Evolutionary conservation across 2,329 filamentous ascomycete species (phyloP), one percentile per base, ranked within the genome.

Genomic region (Aureobasidium musti): DNA sequence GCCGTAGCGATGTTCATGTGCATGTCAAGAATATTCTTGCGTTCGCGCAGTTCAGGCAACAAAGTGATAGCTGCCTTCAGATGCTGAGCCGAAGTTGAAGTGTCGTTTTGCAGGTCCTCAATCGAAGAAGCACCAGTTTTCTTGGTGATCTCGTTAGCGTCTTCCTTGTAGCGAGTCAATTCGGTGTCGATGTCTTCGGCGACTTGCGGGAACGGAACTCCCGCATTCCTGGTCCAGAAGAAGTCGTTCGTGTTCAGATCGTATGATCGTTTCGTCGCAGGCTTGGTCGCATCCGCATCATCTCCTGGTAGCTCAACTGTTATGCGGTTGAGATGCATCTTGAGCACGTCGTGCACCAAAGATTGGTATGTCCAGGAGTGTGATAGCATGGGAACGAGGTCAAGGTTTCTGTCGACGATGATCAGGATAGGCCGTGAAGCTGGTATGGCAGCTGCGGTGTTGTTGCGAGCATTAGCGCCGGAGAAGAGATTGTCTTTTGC

Each of bases 401-500:
- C 95, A 52, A 99, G 89, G 74, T 97, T 98, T 71, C 95, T 89
- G 78, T 99, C 95, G 56, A 98, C 89, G 63, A 99, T 90, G 71
- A 99, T 87, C 53, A 99, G 86, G 0, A 98, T 92, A 0, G 96
- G 95, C 57, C 96, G 84, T 28, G 91, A 91, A 10, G 88, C 86
- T 2, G 89, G 85, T 0, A 90, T 89, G 19, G 83, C 79, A n/a
- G 82, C 81, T 41, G 81, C 80, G 8, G 83, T 79, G 1, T 87
- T 83, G 68, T 89, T 84, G 52, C 88, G 84, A 68, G 90, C 84
- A 61, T 88, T 83, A 67, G 78, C 80, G 47, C 81, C 79, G 0
- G 92, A 96, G 77, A 99, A 99, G 5, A 99, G 85, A 74, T 97
- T 98, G 75, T 97, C 94, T 81, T 97, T 98, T 14, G 94, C 97